Evolutionary conservation across 176 grass and related monocot genomes (phyloP), one percentile per base, ranked within the genome.

Genomic region (Triticum dicoccoides): DNA sequence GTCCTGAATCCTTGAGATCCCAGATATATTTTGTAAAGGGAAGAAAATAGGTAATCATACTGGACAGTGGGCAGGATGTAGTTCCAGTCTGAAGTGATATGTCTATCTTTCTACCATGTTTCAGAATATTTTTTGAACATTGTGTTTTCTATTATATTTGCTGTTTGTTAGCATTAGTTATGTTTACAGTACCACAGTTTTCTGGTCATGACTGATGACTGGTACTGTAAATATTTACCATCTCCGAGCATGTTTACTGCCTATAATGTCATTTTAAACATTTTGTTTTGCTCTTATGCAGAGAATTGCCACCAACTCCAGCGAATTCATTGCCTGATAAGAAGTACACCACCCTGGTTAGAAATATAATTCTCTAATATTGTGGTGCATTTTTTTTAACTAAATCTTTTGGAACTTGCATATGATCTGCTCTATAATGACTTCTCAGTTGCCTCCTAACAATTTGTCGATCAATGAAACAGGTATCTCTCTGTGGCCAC

Each of bases 401-500:
- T 79, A 44, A 17, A 45, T 79, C 6, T 39, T 11, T 58, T 80
- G 21, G 1, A 64, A 72, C 24, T 32, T 76, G 33, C 15, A 41
- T 77, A 56, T 63, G 3, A 3, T 83, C 47, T 71, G 8, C 20
- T 83, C 47, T 69, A 70, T 62, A 32, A 3, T 88, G 65, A 35
- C 32, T 61, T 27, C 34, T 76, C 3, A 30, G 17, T 33, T 65
- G 3, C 18, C 64, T 21, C 51, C 66, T 87, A 67, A 82, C 73
- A 47, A 21, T 49, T 65, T 61, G 9, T 76, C 82, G 24, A 78
- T 74, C 61, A 15, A 81, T 82, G 56, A 79, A 59, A 83, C 86
- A 98, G 96, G 93, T 98, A 49, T 95, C 96, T 84, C 90, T 98
- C 82, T 92, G 93, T 71, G 96, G 96, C 11, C 96, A 98, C 79